A percentile compares a stretch with the other conserved stretches of the same genome.
Evolutionary conservation across 2,329 filamentous ascomycete species (phyloP).

Genomic region (Exophiala calicioides): DNA sequence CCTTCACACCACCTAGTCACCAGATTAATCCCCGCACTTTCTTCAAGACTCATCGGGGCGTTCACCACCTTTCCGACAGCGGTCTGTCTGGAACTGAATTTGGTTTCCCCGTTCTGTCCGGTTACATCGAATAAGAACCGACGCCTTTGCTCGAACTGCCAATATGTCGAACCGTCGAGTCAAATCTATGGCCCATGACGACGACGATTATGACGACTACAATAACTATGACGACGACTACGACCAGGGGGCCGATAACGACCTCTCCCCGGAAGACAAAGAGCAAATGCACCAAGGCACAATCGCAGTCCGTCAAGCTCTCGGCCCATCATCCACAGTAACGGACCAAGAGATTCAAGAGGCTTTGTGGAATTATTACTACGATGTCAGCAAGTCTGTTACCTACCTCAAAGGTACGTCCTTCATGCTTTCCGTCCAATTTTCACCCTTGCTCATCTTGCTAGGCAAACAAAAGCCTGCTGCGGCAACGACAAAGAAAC

Average conservation of each 20-base stretch:
- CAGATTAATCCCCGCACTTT: too few relatives aligned
- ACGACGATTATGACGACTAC: constrained; percentile 44
- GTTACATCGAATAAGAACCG: too few relatives aligned
- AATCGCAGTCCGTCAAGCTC: constrained; percentile 62
- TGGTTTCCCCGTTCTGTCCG: too few relatives aligned
- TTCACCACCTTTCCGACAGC: too few relatives aligned
- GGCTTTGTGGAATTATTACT: constrained; percentile 93
- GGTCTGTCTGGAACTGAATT: too few relatives aligned
- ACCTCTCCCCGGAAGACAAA: constrained; percentile 46
- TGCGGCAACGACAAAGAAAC: constrained; percentile 14
- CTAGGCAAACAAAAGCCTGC: constrained; percentile 28
- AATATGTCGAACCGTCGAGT: constrained; percentile 49
- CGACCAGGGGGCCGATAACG: constrained; percentile 23
- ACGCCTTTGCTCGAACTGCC: background rate
- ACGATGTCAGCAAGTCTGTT: constrained; percentile 83
- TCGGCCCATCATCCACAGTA: constrained; percentile 66
- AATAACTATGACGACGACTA: constrained; percentile 34
- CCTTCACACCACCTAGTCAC: too few relatives aligned
- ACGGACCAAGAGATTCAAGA: constrained; percentile 78
- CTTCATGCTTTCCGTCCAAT: background rate
- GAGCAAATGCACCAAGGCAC: constrained; percentile 67
- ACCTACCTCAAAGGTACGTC: constrained; percentile 70
- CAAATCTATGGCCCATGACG: constrained; percentile 46
- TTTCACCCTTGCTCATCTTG: constrained; percentile 1
- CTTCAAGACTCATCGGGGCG: too few relatives aligned